A percentile compares a stretch with the other conserved stretches of the same genome.
These are phyloP conservation scores for Curvularia spicifera DNA, from an alignment of 2,329 filamentous ascomycete genomes.

Conservation along the genomic window DNA sequence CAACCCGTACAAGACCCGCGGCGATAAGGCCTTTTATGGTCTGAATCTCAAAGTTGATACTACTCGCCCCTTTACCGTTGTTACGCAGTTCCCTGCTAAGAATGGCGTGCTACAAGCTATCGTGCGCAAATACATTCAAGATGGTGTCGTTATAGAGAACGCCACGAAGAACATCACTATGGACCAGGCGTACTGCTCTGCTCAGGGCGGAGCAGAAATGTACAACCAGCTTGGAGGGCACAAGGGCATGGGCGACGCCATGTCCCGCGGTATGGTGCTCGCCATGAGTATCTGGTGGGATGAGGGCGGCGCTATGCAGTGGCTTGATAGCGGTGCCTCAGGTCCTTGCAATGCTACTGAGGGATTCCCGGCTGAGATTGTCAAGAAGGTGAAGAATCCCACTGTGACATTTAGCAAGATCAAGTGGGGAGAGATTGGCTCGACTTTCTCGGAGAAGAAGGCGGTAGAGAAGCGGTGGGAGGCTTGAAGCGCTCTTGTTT, in stretches of 20 bases:
- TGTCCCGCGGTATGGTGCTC: conserved; percentile 61
- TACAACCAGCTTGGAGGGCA: conserved; percentile 52
- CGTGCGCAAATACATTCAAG: conserved; percentile 69
- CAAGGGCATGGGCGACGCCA: conserved; percentile 55
- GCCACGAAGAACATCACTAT: conserved; percentile 49
- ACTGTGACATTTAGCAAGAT: conserved; percentile 64
- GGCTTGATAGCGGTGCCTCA: conserved; percentile 60
- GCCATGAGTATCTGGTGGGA: conserved; percentile 65
- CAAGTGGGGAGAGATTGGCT: conserved; percentile 66
- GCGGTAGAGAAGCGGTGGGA: conserved; percentile 19
- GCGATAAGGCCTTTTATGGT: conserved; percentile 39
- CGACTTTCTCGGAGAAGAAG: conserved; percentile 52
- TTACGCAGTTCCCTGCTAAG: conserved; percentile 70
- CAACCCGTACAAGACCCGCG: conserved; percentile 40
- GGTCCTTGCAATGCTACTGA: conserved; percentile 63
- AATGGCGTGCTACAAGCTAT: conserved; percentile 65
- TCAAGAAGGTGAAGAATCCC: conserved; percentile 56
- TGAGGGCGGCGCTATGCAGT: conserved; percentile 61
- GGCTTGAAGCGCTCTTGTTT: conserved; percentile 16
- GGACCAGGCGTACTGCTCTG: conserved; percentile 41
- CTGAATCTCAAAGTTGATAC: conserved; percentile 61
- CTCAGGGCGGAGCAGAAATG: conserved; percentile 34
- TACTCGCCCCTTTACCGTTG: conserved; percentile 66
- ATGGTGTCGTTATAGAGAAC: conserved; percentile 66
- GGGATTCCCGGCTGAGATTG: conserved; percentile 59